Evolutionary conservation across 2,329 filamentous ascomycete species (phyloP).

Genomic region (Biscogniauxia sp.): DNA sequence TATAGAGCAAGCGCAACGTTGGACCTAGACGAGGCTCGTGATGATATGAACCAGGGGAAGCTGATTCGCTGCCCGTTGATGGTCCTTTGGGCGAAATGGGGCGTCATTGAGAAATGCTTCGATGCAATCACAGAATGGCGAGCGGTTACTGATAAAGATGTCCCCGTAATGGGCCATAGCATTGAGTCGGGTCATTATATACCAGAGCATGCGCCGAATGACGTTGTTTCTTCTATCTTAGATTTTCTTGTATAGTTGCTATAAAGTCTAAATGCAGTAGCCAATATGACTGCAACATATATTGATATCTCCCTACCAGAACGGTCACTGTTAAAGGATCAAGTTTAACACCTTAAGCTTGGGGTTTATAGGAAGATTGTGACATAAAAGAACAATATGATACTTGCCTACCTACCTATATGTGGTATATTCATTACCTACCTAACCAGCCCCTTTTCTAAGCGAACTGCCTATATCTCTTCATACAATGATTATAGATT

Average conservation of each 20-base stretch:
- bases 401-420: no score
- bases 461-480: no score
- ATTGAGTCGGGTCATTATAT: constrained; percentile 50
- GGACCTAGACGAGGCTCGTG: constrained; percentile 49
- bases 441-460: no score
- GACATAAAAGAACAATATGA: no score
- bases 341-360: no score
- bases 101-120: constrained; percentile 49
- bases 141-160: constrained; percentile 38
- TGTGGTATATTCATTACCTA: no score
- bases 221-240: constrained; percentile 40
- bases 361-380: no score
- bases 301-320: no score
- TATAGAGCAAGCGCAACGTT: constrained; percentile 52
- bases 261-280: background rate
- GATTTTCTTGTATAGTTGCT: constrained; percentile 37
- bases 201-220: constrained; percentile 49
- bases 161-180: constrained; percentile 38
- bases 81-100: constrained; percentile 49
- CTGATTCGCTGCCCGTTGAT: constrained; percentile 45
- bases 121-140: constrained; percentile 51
- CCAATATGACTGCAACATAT: background rate
- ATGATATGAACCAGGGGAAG: constrained; percentile 42
- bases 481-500: no score
- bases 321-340: no score